These are phyloP conservation scores for Coccomyxa subellipsoidea DNA, from an alignment of 163 green algal genomes.

Conservation along the genomic window DNA sequence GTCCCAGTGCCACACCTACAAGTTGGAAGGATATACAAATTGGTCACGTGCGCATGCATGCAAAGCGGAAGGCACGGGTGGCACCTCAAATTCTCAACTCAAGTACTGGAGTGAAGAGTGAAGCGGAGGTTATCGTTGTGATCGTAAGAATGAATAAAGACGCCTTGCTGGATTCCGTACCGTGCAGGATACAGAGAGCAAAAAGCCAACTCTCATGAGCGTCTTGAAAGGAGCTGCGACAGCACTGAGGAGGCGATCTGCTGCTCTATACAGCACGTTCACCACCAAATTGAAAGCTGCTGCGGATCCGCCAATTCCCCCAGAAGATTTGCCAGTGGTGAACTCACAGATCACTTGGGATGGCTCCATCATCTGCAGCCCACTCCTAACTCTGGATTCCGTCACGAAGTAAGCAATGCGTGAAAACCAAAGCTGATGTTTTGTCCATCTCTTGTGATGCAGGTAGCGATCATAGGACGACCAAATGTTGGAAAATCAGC, in stretches of 20 bases:
- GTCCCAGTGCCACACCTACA: too few relatives aligned
- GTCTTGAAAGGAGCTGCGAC: neutral
- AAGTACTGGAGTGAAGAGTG: too few relatives aligned
- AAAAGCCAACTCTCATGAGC: neutral
- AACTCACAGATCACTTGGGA: neutral
- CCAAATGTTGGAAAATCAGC: conserved; percentile 90
- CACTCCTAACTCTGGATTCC: too few relatives aligned
- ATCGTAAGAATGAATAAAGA: too few relatives aligned
- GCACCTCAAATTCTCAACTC: too few relatives aligned
- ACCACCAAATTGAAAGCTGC: neutral
- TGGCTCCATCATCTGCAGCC: neutral
- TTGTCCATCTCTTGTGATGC: neutral
- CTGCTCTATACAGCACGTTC: neutral
- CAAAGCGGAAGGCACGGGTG: neutral
- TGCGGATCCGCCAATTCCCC: neutral
- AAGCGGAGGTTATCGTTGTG: too few relatives aligned
- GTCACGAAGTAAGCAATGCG: neutral
- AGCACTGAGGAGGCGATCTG: neutral
- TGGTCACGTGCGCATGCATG: neutral
- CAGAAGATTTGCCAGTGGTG: neutral
- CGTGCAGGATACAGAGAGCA: too few relatives aligned
- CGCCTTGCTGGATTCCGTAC: too few relatives aligned
- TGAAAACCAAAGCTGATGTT: neutral
- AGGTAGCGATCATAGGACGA: conserved; percentile 77
- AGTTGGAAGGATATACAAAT: too few relatives aligned